A percentile compares a stretch with the other conserved stretches of the same genome.
These are phyloP conservation scores for Neurospora sp. DNA, from an alignment of 2,329 filamentous ascomycete genomes.

Conservation along the genomic window DNA sequence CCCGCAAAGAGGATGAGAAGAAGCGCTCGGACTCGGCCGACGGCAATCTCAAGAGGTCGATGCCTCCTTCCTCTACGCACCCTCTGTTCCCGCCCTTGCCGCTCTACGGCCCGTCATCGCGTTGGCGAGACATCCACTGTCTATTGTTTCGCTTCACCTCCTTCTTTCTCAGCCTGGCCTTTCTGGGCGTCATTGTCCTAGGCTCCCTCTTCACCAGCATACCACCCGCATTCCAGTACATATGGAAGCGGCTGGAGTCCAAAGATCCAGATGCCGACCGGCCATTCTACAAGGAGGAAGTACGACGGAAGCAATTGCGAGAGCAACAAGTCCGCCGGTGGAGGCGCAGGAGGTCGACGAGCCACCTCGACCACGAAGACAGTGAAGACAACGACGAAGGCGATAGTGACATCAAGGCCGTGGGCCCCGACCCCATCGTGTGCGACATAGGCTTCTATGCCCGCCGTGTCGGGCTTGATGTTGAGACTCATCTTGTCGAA, in stretches of 20 bases:
- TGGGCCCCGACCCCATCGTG: constrained; percentile 62
- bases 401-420: constrained; percentile 51
- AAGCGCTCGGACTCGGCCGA: constrained; percentile 32
- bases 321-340: constrained; percentile 52
- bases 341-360: constrained; percentile 34
- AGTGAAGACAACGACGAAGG: constrained; percentile 31
- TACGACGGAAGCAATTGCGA: constrained; percentile 44
- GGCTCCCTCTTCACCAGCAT: constrained; percentile 63
- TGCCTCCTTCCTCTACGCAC: constrained; percentile 61
- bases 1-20: constrained; percentile 8
- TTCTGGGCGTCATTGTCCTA: constrained; percentile 65
- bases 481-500: constrained; percentile 73
- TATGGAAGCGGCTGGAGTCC: constrained; percentile 45
- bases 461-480: constrained; percentile 73
- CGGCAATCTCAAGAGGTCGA: constrained; percentile 34
- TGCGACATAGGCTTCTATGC: constrained; percentile 83
- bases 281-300: constrained; percentile 67
- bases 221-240: constrained; percentile 36
- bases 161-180: constrained; percentile 66
- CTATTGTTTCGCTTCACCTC: constrained; percentile 55
- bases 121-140: constrained; percentile 56
- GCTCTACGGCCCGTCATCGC: constrained; percentile 65
- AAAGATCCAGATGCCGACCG: constrained; percentile 49
- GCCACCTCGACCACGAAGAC: constrained; percentile 28
- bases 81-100: constrained; percentile 79